These are phyloP conservation scores for Myochromella boudieri DNA, from an alignment of 768 basidiomycete species.

Conservation along the genomic window DNA sequence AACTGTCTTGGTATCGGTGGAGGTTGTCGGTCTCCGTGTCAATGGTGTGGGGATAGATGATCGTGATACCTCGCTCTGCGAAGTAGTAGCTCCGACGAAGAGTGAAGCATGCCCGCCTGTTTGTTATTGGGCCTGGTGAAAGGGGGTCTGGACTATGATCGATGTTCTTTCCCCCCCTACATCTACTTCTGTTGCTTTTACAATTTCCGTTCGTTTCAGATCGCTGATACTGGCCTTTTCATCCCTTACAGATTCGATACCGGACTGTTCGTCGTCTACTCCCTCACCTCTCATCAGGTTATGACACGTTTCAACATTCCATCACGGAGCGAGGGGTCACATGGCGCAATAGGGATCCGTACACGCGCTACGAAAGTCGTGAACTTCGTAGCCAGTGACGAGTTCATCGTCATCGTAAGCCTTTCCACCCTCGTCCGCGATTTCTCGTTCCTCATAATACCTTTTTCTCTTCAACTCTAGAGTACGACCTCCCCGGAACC, in stretches of 20 bases:
- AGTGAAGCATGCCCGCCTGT: too few relatives aligned
- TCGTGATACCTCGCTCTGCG: too few relatives aligned
- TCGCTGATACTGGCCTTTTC: background rate
- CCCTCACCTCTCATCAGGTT: constrained; percentile 37
- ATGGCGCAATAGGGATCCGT: too few relatives aligned
- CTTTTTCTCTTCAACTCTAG: constrained; percentile 30
- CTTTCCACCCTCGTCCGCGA: too few relatives aligned
- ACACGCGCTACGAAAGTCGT: too few relatives aligned
- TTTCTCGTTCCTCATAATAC: background rate
- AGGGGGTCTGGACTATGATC: too few relatives aligned
- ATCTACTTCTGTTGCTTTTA: background rate
- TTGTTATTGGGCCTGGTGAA: too few relatives aligned
- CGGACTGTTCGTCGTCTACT: constrained; percentile 10
- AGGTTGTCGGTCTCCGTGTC: too few relatives aligned
- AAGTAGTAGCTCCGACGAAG: too few relatives aligned
- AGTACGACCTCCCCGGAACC: constrained; percentile 55
- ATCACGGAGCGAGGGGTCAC: background rate
- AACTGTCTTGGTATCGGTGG: too few relatives aligned
- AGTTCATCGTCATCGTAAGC: constrained; percentile 62
- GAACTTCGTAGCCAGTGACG: constrained; percentile 44
- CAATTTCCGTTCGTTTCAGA: background rate
- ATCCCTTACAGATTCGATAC: constrained; percentile 23
- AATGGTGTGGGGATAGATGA: too few relatives aligned
- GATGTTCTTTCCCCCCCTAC: background rate
- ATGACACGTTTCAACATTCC: constrained; percentile 45